Base-by-base conservation (phyloP, 805 yeast species). In the Schwanniomyces polymorphus region DNA sequence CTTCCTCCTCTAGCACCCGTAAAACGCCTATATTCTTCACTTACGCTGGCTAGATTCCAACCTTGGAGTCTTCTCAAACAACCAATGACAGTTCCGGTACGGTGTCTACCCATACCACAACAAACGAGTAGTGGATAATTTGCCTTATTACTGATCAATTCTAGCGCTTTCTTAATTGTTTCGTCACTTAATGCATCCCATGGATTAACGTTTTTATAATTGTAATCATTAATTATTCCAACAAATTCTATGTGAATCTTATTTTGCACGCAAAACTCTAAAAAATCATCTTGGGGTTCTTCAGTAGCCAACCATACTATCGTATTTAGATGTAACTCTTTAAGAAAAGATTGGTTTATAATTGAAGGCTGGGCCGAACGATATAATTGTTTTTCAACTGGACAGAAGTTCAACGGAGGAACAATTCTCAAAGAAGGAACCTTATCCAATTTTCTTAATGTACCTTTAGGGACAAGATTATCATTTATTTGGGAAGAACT, bases 81-180 rank as follows among this genome's bases (percentile, higher is more conserved):
- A 0, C 99, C 99, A 49, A 94, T 82, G 3, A 94, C 97, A 0
- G 98, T 91, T 1, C 99, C 99, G 0, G 98, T 91, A 54, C 99
- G 76, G 65, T 92, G 99, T 55, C 99, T 75, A 0, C 99, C 99
- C 99, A 94, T 94, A 11, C 97, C 97, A 59, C 98, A 94, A 65
- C 98, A 94, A 4, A 91, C 91, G 43, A 94, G 70, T 51, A 94
- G 58, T 0, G 99, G 98, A 59, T 89, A 88, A 62, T 84, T 82
- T n/a, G 80, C 76, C 52, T 78, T 78, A 56, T 88, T 80, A 38
- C 85, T 80, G 16, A 92, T 86, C 28, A 90, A 76, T 51, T 85
- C 86, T 51, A 92, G 68, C 0, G 97, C 96, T 50, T 82, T 84
- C 25, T 81, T 80, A 44, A 92, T 90, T 18, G 95, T 82, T 37